Base-by-base conservation (phyloP, 179 eudicot genomes). In the Gypsophila paniculata region DNA sequence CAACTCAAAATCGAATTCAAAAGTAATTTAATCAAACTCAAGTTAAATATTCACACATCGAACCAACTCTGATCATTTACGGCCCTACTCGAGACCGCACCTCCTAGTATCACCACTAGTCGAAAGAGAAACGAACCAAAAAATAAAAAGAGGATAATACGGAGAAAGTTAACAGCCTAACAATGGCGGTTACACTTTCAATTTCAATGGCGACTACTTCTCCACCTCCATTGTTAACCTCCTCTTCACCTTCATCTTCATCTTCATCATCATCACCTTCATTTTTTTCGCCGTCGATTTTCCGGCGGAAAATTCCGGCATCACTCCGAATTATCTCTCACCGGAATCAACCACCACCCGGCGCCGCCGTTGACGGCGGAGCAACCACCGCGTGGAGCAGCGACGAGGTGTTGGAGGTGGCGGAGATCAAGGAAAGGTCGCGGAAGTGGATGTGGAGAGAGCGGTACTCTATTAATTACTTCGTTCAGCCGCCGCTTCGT, bases 381-480 rank as follows among this genome's bases (percentile, higher is more conserved):
- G 46, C 17, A 6, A 49, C 21, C 59, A 22, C 70, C 71, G 17
- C 49, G 48, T 26, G 36, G 29, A 66, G 34, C 63, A 14, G 67
- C 76, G 61, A 29, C 19, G 74, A 61, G 19, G 78, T 77, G 32
- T 10, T 80, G 54, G 83, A 80, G 65, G 75, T 80, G 70, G 29
- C 53, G 1, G 75, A 76, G 49, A 73, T 80, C 15, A 80, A 76
- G 32, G 71, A 81, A 64, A 71, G 42, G 49, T 63, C 65, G 2
- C 73, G 11, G 5, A 68, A 74, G 39, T 77, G 84, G 84, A 19
- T 14, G 3, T 74, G 85, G 79, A 52, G 61, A 76, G 79, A 70
- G 13, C 66, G 42, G 2, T 68, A 79, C 46, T 66, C 82, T 11
- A 48, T 82, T 39, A 82, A 77, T 64, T 82, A 79, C 77, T 74